Percentiles rank a stretch among this genome's conserved stretches.
These are phyloP conservation scores for Neophaeococcomyces aloes DNA, from an alignment of 2,329 filamentous ascomycete genomes.

Conservation along the genomic window DNA sequence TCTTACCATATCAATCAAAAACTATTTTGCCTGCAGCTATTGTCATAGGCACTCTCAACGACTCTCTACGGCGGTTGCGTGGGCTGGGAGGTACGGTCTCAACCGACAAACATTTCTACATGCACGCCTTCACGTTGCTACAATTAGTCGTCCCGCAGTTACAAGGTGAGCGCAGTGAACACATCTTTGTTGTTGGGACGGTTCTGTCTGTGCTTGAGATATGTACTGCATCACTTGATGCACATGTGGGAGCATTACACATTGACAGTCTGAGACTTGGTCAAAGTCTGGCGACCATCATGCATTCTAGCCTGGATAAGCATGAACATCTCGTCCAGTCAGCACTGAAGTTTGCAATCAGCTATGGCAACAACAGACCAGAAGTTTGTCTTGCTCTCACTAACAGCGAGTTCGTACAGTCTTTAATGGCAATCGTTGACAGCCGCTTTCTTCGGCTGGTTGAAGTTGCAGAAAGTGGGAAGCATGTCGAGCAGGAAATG, in stretches of 20 bases:
- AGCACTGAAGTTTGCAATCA: slow-evolving; percentile 63
- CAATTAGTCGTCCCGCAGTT: background rate
- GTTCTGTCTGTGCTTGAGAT: no score
- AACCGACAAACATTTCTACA: slow-evolving; percentile 1
- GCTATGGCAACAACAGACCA: slow-evolving; percentile 72
- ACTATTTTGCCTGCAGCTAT: slow-evolving; percentile 9
- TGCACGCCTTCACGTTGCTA: background rate
- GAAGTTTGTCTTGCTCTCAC: slow-evolving; percentile 60
- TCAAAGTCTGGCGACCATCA: slow-evolving; percentile 10
- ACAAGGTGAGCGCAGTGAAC: no score
- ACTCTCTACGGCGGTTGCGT: slow-evolving; percentile 14
- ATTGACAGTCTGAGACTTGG: slow-evolving; percentile 9
- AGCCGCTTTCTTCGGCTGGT: slow-evolving; percentile 22
- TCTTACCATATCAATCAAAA: slow-evolving; percentile 3
- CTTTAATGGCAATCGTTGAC: slow-evolving; percentile 29
- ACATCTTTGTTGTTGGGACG: no score
- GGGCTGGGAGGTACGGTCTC: slow-evolving; percentile 7
- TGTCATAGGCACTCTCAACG: slow-evolving; percentile 15
- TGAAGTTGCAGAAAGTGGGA: slow-evolving; percentile 26
- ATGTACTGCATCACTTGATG: no score
- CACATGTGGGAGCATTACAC: background rate
- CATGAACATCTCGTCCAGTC: slow-evolving; percentile 23
- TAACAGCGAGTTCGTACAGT: slow-evolving; percentile 27
- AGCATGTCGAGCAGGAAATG: slow-evolving; percentile 38
- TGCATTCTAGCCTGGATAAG: slow-evolving; percentile 9